Evolutionary conservation across 352 stramenopile genomes (phyloP).

Genomic region (Phytophthora sp.): DNA sequence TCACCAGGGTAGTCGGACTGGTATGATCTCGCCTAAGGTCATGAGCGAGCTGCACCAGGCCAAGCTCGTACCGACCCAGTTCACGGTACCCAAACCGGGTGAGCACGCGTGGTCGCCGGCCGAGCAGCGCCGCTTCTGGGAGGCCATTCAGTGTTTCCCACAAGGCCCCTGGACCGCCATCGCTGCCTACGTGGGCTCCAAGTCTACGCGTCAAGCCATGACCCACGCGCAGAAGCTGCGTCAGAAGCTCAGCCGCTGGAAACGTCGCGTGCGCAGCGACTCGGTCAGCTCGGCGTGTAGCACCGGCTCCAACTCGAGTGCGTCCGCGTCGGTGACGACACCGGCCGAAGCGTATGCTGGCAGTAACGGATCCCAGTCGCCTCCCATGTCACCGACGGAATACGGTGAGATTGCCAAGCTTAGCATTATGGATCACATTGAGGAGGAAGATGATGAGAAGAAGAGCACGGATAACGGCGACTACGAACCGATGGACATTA

Average conservation of each 20-base stretch:
- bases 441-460: constrained; percentile 33
- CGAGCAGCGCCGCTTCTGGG: constrained; percentile 62
- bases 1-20: background rate
- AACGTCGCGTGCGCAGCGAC: constrained; percentile 50
- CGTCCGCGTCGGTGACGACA: constrained; percentile 25
- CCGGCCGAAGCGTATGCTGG: constrained; percentile 6
- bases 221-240: constrained; percentile 74
- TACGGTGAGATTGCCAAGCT: constrained; percentile 35
- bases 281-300: constrained; percentile 23
- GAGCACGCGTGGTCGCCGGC: constrained; percentile 56
- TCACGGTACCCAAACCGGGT: constrained; percentile 59
- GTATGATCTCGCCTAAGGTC: constrained; percentile 66
- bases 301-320: constrained; percentile 31
- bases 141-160: constrained; percentile 63
- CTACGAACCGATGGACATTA: constrained; percentile 32
- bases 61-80: constrained; percentile 62
- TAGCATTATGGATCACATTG: constrained; percentile 35
- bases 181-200: constrained; percentile 63
- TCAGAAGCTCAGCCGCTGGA: constrained; percentile 69
- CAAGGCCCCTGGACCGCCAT: constrained; percentile 70
- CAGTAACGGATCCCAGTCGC: constrained; percentile 25
- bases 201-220: constrained; percentile 71
- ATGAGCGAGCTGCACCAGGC: constrained; percentile 64
- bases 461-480: constrained; percentile 25
- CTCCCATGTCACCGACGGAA: constrained; percentile 37